Evolutionary conservation across 768 basidiomycete species (phyloP).

Genomic region (Lactifluus hygrophoroides): DNA sequence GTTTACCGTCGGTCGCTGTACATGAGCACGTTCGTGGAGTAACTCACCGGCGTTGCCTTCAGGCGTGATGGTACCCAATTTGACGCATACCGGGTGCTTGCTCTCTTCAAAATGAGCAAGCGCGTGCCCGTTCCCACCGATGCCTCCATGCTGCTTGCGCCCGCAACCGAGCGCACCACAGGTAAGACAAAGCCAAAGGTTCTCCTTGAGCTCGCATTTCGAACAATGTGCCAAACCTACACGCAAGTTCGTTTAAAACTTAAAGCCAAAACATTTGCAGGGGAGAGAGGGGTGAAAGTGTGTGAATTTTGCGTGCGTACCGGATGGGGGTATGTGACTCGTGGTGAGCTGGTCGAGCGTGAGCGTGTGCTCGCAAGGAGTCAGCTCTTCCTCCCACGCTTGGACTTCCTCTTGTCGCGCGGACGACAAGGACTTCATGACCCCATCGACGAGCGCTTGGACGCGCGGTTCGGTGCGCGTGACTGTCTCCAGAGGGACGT

Average conservation of each 20-base stretch:
- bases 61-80: constrained; percentile 93
- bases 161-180: constrained; percentile 92
- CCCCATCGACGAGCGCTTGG: constrained; percentile 47
- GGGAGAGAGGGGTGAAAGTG: neutral
- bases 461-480: constrained; percentile 36
- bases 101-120: constrained; percentile 66
- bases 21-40: too few species aligned
- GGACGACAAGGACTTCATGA: constrained; percentile 79
- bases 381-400: constrained; percentile 95
- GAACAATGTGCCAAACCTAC: constrained; percentile 74
- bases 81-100: constrained; percentile 77
- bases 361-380: constrained; percentile 74
- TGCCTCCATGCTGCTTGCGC: constrained; percentile 70
- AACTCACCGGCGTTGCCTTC: constrained; percentile 80
- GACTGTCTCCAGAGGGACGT: constrained; percentile 39
- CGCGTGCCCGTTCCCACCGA: constrained; percentile 86
- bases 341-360: constrained; percentile 42
- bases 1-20: neutral
- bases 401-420: constrained; percentile 91
- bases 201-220: constrained; percentile 78
- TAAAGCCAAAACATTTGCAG: neutral
- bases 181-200: constrained; percentile 91
- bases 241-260: neutral
- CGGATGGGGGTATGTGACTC: constrained; percentile 44
- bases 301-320: too few species aligned